Conservation (phyloP, 768 basidiomycete genomes). For the Lactarius trivialis region DNA sequence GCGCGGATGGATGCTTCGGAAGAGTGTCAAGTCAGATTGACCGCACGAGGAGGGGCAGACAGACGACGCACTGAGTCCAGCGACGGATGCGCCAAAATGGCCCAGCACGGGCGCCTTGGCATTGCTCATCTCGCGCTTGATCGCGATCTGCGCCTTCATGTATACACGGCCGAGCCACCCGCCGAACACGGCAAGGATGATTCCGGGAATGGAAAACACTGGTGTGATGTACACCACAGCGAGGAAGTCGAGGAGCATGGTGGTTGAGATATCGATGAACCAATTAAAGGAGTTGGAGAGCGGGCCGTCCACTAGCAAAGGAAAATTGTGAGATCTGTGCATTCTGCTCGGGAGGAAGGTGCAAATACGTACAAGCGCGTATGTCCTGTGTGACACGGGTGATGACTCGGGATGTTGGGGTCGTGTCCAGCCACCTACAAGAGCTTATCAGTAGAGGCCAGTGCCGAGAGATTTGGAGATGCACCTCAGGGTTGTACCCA, state of each 20-base stretch:
- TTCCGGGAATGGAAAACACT: conserved; percentile 35
- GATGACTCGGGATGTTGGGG: conserved; percentile 53
- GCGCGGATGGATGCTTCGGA: conserved; percentile 44
- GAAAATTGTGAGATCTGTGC: background rate
- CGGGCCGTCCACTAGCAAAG: conserved; percentile 32
- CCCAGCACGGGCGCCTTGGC: conserved; percentile 43
- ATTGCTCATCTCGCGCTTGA: conserved; percentile 52
- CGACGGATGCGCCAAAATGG: conserved; percentile 46
- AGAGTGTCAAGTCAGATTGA: background rate
- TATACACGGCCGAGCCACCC: conserved; percentile 43
- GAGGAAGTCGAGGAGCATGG: conserved; percentile 33
- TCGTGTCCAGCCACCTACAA: conserved; percentile 43
- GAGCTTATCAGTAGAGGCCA: background rate
- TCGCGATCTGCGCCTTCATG: conserved; percentile 48
- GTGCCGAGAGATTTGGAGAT: conserved; percentile 27
- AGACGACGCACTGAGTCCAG: conserved; percentile 39
- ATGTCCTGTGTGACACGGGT: conserved; percentile 65
- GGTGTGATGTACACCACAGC: conserved; percentile 36
- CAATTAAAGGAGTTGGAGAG: conserved; percentile 26
- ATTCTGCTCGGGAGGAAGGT: background rate
- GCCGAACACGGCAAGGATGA: conserved; percentile 34
- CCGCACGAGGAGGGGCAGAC: too few relatives aligned
- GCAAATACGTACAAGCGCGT: conserved; percentile 27
- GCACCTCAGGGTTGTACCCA: conserved; percentile 58
- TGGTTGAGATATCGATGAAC: conserved; percentile 30